Evolutionary conservation across 352 stramenopile genomes (phyloP), one percentile per base, ranked within the genome.

Genomic region (Phytophthora chlamydospora): DNA sequence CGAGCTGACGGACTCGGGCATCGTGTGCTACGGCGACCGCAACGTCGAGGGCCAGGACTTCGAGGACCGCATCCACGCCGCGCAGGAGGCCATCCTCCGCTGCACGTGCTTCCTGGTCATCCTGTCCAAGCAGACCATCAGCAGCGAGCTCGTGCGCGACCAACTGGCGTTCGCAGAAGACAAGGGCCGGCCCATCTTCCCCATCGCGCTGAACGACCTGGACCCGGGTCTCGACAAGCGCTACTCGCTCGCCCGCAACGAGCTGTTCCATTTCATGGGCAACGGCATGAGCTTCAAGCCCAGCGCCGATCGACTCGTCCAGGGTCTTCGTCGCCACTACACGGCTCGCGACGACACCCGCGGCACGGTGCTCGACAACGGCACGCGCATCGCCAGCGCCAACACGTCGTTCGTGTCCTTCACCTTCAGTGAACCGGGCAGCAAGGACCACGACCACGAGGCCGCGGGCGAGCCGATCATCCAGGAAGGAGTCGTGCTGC

Each of bases 121-220:
- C n/a, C 35, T 95, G 5, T 95, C 86, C 6, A 77, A 76, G 41
- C 72, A 93, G 36, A 93, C 80, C 2, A 84, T 90, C 49, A 50
- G 32, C 16, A 93, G 69, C 39, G 79, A 93, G 53, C 55, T 95
- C n/a, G 79, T 95, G 11, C 80, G 83, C 27, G 86, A 95, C 45
- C 86, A 95, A 43, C 67, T 95, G 17, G 86, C 84, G 14, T 92
- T 91, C 52, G 86, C 86, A 4, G 86, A 95, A 44, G 86, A 95
- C 70, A 95, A 95, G 62, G 77, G 75, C 0, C 83, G 85, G 4
- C 82, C 85, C 1, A 93, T 96, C 62, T 91, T 91, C 60, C 87
- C 87, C 0, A 64, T 96, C 31, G 68, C 86, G n/a, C 59, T 93
- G 11, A 91, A 91, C 40, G 80, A 93, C n/a, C 33, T 93, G 6